Conservation (phyloP, 129 eudicot species). For the Centaurea solstitialis region DNA sequence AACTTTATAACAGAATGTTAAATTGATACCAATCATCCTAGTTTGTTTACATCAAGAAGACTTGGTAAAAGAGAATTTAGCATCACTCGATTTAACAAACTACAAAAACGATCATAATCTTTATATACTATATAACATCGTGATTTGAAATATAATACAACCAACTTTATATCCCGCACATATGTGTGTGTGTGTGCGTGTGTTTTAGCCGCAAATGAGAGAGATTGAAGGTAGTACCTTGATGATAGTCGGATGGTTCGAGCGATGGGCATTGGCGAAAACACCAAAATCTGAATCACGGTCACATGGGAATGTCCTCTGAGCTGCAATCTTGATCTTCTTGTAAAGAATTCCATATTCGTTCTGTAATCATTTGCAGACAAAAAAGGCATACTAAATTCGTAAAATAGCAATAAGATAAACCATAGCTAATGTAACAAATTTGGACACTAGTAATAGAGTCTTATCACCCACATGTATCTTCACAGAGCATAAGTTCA, state of each 20-base stretch:
- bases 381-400: background rate
- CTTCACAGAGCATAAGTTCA: no score
- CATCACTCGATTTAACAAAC: background rate
- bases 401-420: no score
- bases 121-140: background rate
- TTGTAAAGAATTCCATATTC: slow-evolving; percentile 45
- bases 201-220: background rate
- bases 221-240: slow-evolving; percentile 36
- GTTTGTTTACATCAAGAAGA: background rate
- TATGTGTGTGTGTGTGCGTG: background rate
- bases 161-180: background rate
- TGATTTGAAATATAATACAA: background rate
- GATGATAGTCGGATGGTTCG: slow-evolving; percentile 56
- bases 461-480: no score
- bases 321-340: slow-evolving; percentile 48
- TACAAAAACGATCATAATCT: no score
- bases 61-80: background rate
- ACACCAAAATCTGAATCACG: slow-evolving; percentile 32
- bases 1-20: background rate
- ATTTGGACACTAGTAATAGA: no score
- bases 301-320: slow-evolving; percentile 39
- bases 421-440: no score
- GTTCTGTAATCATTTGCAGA: slow-evolving; percentile 34
- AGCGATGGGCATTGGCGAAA: slow-evolving; percentile 36
- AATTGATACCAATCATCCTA: background rate